phyloP scores from a whole-genome alignment of 148 eudicot species.

The Fagopyrum esculentum region DNA sequence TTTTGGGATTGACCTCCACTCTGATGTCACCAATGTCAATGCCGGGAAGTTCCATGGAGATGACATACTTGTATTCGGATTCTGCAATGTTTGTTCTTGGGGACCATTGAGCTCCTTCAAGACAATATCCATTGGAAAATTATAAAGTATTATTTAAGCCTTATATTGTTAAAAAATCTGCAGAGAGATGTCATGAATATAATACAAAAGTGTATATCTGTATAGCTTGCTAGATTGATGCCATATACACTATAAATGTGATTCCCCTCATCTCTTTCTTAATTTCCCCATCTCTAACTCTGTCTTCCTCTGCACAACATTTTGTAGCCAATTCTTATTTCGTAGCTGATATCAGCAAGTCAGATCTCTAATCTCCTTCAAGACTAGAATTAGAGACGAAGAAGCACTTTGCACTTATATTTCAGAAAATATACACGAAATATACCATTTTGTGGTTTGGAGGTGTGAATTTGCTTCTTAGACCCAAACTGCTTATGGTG shows the following conservation, averaged over 20 bases:
- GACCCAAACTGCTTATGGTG: constrained; percentile 16
- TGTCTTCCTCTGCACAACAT: background rate
- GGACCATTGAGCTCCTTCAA: constrained; percentile 46
- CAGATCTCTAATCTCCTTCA: background rate
- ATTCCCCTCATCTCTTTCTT: background rate
- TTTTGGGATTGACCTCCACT: constrained; percentile 54
- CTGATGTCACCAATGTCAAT: constrained; percentile 47
- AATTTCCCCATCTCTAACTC: background rate
- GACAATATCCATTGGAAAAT: background rate
- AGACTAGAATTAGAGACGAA: background rate
- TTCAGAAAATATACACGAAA: background rate
- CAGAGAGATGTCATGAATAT: background rate
- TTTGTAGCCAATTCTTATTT: no score
- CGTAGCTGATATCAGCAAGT: background rate
- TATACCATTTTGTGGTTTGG: constrained; percentile 30
- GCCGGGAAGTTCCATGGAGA: constrained; percentile 76
- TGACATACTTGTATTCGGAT: constrained; percentile 38
- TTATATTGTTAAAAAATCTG: background rate
- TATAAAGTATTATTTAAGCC: background rate
- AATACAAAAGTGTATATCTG: no score
- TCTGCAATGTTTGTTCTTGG: constrained; percentile 70
- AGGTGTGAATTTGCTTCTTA: constrained; percentile 15
- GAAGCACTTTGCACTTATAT: background rate
- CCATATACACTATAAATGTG: background rate
- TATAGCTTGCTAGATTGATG: no score